These are phyloP conservation scores for Pseudopyrenochaeta lycopersici DNA, from an alignment of 2,329 filamentous ascomycete genomes.

Conservation along the genomic window DNA sequence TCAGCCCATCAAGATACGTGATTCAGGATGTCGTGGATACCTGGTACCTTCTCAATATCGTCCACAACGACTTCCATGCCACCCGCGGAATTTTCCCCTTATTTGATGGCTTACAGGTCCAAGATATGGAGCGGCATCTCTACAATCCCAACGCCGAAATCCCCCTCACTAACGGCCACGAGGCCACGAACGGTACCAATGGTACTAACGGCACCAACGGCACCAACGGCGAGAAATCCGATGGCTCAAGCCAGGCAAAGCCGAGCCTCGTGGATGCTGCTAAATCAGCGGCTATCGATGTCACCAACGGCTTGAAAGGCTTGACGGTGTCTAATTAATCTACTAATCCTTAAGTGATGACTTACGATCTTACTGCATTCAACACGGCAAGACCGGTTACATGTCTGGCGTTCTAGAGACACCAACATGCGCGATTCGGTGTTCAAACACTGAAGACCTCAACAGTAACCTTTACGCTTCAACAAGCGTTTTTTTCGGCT, in stretches of 20 bases:
- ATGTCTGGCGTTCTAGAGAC: slow-evolving; percentile 11
- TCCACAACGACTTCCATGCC: slow-evolving; percentile 97
- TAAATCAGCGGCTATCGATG: slow-evolving; percentile 38
- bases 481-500: slow-evolving; percentile 23
- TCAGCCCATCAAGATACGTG: slow-evolving; percentile 78
- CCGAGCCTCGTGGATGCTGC: slow-evolving; percentile 32
- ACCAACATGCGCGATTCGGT: background rate
- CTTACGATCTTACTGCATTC: slow-evolving; percentile 40
- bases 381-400: slow-evolving; percentile 41
- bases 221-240: slow-evolving; percentile 22
- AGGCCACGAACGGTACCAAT: slow-evolving; percentile 9
- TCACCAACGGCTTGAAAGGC: slow-evolving; percentile 42
- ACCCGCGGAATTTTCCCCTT: slow-evolving; percentile 82
- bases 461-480: slow-evolving; percentile 31
- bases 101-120: slow-evolving; percentile 79
- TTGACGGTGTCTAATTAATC: slow-evolving; percentile 36
- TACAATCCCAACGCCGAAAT: slow-evolving; percentile 21
- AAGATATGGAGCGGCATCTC: slow-evolving; percentile 65
- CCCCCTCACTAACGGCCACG: slow-evolving; percentile 14
- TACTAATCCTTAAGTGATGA: slow-evolving; percentile 1
- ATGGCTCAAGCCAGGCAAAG: slow-evolving; percentile 20
- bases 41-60: slow-evolving; percentile 96
- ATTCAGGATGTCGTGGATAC: slow-evolving; percentile 85
- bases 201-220: slow-evolving; percentile 18
- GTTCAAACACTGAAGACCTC: slow-evolving; percentile 17